Base-by-base conservation (phyloP, 1,139 yeast species). In the Kurtzmaniella quercitrusa region DNA sequence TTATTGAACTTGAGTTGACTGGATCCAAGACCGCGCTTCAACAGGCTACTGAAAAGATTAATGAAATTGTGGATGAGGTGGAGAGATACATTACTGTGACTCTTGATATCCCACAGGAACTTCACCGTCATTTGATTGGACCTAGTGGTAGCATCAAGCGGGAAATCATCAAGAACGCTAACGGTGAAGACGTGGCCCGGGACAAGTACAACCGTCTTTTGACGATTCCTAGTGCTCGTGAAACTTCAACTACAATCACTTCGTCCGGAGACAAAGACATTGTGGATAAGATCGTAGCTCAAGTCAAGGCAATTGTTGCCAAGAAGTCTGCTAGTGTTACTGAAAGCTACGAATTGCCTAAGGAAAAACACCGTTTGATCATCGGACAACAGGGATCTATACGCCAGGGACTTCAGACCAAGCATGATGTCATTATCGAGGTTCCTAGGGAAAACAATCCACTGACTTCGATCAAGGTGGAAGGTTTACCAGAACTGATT, bases 1-100 rank as follows among this genome's bases (percentile, higher is more conserved):
- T 46, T 45, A 82, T 81, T 38, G 82, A 80, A 45, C 73, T 93
- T 48, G 83, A 78, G 53, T 73, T 94, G 50, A 77, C 83, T 38
- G 98, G 99, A 50, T 80, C 95, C 42, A 84, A 82, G 65, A 61
- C 79, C 36, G 88, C 85, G n/a, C 84, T 93, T 55, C 80, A 81
- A 58, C 82, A 80, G 47, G 97, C 97, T 18, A 71, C 74, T 45
- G 66, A 72, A 32, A 77, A 75, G 55, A 82, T 94, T 53, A 68
- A 76, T 46, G 78, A 68, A 19, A 79, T 89, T 52, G 78, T 87
- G 42, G 71, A 74, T 37, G 88, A 85, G 52, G 72, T 82, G 43
- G 80, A 84, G 50, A 88, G 88, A 65, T 74, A 73, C 46, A 74
- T 80, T 35, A 76, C 82, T 28, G 77, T 76, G 47, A 71, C 80